phyloP scores from a whole-genome alignment of 2,329 filamentous ascomycete species.

The Fusarium sp. region DNA sequence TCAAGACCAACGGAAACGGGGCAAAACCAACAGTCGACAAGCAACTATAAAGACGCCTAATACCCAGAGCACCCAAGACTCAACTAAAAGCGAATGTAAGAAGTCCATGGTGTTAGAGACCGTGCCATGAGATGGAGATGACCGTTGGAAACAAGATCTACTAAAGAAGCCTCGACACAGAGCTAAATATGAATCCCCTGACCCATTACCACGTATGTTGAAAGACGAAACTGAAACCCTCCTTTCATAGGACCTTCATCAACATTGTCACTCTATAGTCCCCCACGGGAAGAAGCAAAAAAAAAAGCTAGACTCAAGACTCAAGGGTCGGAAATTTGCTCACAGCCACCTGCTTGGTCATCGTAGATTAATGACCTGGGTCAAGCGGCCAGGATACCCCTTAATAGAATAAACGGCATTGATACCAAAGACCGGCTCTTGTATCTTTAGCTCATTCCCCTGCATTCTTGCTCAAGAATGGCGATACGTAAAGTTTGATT shows the following conservation, averaged over 20 bases:
- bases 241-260: not conserved
- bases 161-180: not conserved
- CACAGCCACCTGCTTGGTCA: too few species aligned
- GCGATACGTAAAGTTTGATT: not conserved
- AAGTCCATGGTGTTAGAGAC: conserved; percentile 42
- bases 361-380: too few species aligned
- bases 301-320: too few species aligned
- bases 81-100: conserved; percentile 39
- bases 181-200: not conserved
- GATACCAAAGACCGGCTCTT: not conserved
- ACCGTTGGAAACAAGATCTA: not conserved
- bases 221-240: not conserved
- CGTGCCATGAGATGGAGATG: not conserved
- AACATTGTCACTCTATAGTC: not conserved
- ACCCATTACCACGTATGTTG: too few species aligned
- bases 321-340: too few species aligned
- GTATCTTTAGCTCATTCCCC: conserved; percentile 12
- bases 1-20: not conserved
- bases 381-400: not conserved
- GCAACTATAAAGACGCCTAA: conserved; percentile 43
- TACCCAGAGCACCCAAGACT: conserved; percentile 48
- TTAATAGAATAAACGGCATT: too few species aligned
- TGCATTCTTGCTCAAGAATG: not conserved
- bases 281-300: not conserved
- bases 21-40: conserved; percentile 39